Evolutionary conservation across 176 grass and related monocot species (phyloP).

Genomic region (Oryza coarctata): DNA sequence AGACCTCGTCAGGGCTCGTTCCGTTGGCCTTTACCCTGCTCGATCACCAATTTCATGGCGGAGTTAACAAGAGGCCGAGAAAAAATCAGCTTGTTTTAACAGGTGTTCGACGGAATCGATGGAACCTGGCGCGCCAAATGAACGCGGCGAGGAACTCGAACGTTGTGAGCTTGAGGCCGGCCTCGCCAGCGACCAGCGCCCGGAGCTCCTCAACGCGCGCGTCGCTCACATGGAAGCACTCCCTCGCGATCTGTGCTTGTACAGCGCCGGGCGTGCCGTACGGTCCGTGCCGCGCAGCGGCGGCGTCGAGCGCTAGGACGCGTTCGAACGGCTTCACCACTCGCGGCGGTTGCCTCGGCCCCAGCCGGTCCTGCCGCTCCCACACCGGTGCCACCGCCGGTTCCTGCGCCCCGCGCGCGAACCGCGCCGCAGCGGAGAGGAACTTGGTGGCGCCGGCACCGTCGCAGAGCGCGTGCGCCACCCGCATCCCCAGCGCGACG

Average conservation of each 20-base stretch:
- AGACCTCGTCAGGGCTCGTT: conserved; percentile 26
- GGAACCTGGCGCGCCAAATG: conserved; percentile 74
- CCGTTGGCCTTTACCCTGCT: conserved; percentile 48
- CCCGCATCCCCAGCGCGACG: conserved; percentile 69
- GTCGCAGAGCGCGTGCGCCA: conserved; percentile 73
- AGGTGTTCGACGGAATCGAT: neutral
- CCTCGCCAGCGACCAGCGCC: conserved; percentile 32
- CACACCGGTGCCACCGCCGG: conserved; percentile 37
- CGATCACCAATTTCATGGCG: neutral
- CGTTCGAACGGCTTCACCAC: conserved; percentile 38
- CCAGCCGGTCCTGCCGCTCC: conserved; percentile 52
- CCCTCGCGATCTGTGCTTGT: conserved; percentile 19
- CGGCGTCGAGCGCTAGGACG: conserved; percentile 38
- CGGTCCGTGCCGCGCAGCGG: conserved; percentile 25
- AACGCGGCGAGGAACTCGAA: conserved; percentile 73
- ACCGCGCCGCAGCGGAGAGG: conserved; percentile 42
- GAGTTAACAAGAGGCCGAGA: neutral
- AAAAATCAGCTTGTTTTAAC: neutral
- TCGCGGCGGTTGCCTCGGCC: conserved; percentile 38
- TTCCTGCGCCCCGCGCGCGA: conserved; percentile 22
- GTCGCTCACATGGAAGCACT: conserved; percentile 68
- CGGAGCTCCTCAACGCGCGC: conserved; percentile 51
- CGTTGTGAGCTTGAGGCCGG: conserved; percentile 56
- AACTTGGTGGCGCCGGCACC: conserved; percentile 66
- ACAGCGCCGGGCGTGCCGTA: neutral